phyloP scores from a whole-genome alignment of 495 filamentous ascomycete species.

The Penicillium alfredii region DNA sequence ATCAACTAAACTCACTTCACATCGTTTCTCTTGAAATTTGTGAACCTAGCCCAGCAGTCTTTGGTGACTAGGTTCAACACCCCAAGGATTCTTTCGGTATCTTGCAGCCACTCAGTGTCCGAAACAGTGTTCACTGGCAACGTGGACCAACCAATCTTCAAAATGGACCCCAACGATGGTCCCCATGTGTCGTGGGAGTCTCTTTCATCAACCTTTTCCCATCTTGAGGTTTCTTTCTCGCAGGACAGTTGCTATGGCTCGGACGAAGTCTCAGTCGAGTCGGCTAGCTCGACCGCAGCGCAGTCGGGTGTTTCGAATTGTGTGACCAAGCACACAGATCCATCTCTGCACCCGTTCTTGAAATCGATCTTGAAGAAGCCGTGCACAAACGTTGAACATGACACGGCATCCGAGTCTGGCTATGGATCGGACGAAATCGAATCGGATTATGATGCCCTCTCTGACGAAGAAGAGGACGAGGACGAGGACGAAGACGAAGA shows the following conservation, averaged over 20 bases:
- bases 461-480: constrained; percentile 21
- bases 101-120: neutral
- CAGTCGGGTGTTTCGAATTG: constrained; percentile 18
- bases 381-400: constrained; percentile 15
- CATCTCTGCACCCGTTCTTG: constrained; percentile 24
- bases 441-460: constrained; percentile 29
- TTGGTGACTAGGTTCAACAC: neutral
- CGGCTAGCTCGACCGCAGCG: constrained; percentile 22
- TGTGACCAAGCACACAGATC: constrained; percentile 9
- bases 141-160: constrained; percentile 7
- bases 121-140: too few relatives aligned
- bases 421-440: constrained; percentile 40
- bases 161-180: constrained; percentile 23
- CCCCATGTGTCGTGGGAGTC: constrained; percentile 39
- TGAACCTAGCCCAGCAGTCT: neutral
- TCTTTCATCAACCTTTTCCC: constrained; percentile 36
- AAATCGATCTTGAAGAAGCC: constrained; percentile 42
- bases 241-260: constrained; percentile 45
- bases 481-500: constrained; percentile 25
- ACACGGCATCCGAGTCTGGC: constrained; percentile 34
- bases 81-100: neutral
- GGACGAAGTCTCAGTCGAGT: constrained; percentile 37
- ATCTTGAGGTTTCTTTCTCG: constrained; percentile 39
- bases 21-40: neutral
- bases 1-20: constrained; percentile 9